A percentile compares a stretch with the other conserved stretches of the same genome.
Conservation (phyloP, 1,284 basidiomycete species). For the Athelia sp. region DNA sequence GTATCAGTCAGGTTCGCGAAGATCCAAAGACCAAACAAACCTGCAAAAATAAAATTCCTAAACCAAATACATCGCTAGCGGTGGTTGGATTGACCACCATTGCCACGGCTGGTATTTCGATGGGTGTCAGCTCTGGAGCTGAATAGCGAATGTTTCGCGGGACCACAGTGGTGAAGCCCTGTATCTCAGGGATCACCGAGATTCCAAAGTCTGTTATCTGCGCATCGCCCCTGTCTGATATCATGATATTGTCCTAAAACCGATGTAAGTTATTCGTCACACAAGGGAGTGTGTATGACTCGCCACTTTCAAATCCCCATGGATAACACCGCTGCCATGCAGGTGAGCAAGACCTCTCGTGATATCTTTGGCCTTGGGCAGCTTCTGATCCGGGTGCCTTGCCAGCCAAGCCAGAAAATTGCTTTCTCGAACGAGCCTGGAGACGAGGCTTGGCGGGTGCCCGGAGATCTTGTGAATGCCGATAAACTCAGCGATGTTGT, state of each 20-base stretch:
- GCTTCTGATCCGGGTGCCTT: not conserved
- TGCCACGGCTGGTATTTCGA: slow-evolving; percentile 2
- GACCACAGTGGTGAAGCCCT: slow-evolving; percentile 18
- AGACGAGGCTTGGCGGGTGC: not conserved
- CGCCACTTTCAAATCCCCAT: slow-evolving; percentile 14
- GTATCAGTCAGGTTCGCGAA: not conserved
- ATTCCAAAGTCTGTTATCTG: slow-evolving; percentile 18
- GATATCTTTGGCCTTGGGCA: not conserved
- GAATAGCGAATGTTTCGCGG: slow-evolving; percentile 17
- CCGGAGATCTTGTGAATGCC: not conserved
- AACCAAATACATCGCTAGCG: slow-evolving; percentile 18
- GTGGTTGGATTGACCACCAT: slow-evolving; percentile 5
- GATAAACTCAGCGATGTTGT: not conserved
- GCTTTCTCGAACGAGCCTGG: not conserved
- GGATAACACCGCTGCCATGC: slow-evolving; percentile 8
- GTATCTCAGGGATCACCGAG: slow-evolving; percentile 13
- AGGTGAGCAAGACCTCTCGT: not conserved
- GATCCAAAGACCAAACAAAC: slow-evolving; percentile 8
- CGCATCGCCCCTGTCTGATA: slow-evolving; percentile 12
- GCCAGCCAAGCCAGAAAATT: not conserved
- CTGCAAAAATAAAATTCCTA: slow-evolving; percentile 20
- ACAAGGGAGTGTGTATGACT: no score
- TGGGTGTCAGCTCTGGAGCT: slow-evolving; percentile 16
- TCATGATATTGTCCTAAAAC: slow-evolving; percentile 18
- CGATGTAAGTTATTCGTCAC: not conserved